These are phyloP conservation scores for Leccinum rimulosum DNA, from an alignment of 768 basidiomycete genomes.

Conservation along the genomic window DNA sequence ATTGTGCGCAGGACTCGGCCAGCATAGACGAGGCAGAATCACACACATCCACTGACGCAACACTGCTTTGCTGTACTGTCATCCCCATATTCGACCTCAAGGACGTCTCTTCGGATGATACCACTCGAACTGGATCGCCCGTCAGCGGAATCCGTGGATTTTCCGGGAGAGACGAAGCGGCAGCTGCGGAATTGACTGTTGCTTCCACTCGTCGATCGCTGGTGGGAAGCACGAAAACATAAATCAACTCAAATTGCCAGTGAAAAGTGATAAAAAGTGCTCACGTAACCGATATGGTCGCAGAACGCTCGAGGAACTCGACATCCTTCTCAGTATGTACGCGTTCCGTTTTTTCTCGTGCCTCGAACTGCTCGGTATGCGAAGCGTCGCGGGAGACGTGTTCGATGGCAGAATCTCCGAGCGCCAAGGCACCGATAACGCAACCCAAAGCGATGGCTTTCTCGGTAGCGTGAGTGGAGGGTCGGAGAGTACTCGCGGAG, in stretches of 20 bases:
- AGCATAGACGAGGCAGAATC: not conserved
- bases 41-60: not conserved
- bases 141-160: not conserved
- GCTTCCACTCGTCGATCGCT: not conserved
- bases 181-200: not conserved
- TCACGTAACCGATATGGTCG: not conserved
- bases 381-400: not conserved
- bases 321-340: not conserved
- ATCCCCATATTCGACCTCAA: not conserved
- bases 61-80: not conserved
- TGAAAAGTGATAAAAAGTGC: not conserved
- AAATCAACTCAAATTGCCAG: not conserved
- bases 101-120: not conserved
- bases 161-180: not conserved
- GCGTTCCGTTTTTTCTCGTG: not conserved
- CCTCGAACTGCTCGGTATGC: not conserved
- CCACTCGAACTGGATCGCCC: not conserved
- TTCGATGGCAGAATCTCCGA: not conserved
- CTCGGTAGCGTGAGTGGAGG: not conserved
- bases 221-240: not conserved
- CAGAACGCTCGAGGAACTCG: not conserved
- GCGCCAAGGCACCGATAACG: not conserved
- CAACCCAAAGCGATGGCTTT: not conserved
- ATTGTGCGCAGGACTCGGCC: not conserved
- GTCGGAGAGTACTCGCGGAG: not conserved